Conservation (phyloP, 148 eudicot genomes). For the Rhododendron williamsianum region DNA sequence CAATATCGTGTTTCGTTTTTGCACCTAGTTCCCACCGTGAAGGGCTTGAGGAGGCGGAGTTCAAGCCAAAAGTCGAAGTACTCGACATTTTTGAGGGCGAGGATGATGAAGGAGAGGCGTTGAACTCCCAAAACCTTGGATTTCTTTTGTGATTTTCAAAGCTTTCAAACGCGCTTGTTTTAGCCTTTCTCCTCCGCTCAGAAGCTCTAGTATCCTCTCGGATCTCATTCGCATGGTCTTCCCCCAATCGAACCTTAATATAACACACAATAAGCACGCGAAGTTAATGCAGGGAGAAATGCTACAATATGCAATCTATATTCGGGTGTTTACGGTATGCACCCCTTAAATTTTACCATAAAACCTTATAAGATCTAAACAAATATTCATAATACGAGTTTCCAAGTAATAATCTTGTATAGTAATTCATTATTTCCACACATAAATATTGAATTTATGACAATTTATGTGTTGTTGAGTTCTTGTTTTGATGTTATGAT, state of each 20-base stretch:
- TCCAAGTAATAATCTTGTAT: too few relatives aligned
- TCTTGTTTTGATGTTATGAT: too few relatives aligned
- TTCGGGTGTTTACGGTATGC: too few relatives aligned
- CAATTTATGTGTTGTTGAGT: too few relatives aligned
- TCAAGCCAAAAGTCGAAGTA: conserved; percentile 9
- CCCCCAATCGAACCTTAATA: conserved; percentile 36
- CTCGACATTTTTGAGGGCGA: neutral
- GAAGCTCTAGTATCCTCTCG: conserved; percentile 31
- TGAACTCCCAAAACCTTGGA: conserved; percentile 40
- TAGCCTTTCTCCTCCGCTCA: conserved; percentile 28
- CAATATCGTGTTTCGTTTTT: neutral
- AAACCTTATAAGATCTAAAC: too few relatives aligned
- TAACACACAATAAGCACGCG: neutral
- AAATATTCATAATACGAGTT: too few relatives aligned
- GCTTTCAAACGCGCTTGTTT: conserved; percentile 38
- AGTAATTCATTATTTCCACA: too few relatives aligned
- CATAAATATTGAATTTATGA: too few relatives aligned
- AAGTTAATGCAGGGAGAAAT: neutral
- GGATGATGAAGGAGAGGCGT: conserved; percentile 11
- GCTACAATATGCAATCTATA: neutral
- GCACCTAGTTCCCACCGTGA: neutral
- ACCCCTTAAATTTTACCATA: too few relatives aligned
- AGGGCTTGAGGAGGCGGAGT: conserved; percentile 1
- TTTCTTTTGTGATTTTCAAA: conserved; percentile 34
- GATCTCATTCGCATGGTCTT: conserved; percentile 30